Evolutionary conservation across 2,329 filamentous ascomycete genomes (phyloP).

Genomic region (Scedosporium aurantiacum): DNA sequence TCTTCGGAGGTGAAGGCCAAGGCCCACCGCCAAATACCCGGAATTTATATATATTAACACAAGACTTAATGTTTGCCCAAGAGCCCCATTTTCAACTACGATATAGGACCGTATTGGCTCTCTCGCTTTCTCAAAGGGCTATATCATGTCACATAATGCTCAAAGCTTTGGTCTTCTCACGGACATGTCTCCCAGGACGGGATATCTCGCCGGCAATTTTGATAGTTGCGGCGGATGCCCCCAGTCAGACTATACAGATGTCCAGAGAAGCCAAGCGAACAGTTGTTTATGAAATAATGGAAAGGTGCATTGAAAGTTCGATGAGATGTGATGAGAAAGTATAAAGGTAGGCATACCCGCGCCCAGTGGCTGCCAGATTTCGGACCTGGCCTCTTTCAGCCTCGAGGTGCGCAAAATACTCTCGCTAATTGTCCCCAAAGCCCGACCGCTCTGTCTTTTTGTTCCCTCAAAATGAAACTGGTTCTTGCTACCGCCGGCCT

Average conservation of each 20-base stretch:
- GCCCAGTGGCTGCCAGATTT: no score
- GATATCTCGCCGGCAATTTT: not conserved
- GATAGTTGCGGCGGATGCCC: not conserved
- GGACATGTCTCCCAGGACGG: not conserved
- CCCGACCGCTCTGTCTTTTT: not conserved
- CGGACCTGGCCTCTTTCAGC: not conserved
- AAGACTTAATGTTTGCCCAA: not conserved
- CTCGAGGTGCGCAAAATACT: not conserved
- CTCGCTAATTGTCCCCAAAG: not conserved
- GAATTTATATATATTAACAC: not conserved
- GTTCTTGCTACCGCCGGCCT: not conserved
- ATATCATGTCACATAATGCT: not conserved
- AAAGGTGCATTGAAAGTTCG: no score
- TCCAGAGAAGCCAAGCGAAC: no score
- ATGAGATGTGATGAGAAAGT: no score
- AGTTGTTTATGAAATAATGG: no score
- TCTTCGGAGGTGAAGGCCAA: not conserved
- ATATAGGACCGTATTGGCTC: not conserved
- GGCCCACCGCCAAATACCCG: not conserved
- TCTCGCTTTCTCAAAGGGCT: not conserved
- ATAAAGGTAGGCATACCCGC: no score
- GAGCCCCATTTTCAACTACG: not conserved
- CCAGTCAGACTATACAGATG: no score
- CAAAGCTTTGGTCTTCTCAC: not conserved
- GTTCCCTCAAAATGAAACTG: not conserved